A percentile compares a stretch with the other conserved stretches of the same genome.
phyloP scores from a whole-genome alignment of 257 asterid species.

The Cordia subcordata region DNA sequence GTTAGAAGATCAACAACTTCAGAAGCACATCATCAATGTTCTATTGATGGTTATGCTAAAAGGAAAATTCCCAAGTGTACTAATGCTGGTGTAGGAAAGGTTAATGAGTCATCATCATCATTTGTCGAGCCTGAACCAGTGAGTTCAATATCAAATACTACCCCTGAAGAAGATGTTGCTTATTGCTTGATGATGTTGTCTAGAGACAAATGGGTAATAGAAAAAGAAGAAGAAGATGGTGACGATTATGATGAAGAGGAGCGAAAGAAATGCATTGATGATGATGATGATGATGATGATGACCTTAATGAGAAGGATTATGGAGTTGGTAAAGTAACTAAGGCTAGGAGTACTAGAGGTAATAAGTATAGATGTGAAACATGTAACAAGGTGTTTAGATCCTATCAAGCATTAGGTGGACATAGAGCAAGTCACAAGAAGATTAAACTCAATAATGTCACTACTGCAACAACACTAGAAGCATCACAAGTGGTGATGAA shows the following conservation, averaged over 20 bases:
- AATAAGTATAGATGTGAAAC: constrained; percentile 74
- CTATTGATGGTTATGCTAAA: not conserved
- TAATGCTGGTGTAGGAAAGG: no score
- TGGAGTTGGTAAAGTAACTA: constrained; percentile 24
- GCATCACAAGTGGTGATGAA: not conserved
- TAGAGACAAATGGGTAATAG: constrained; percentile 54
- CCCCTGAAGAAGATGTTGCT: constrained; percentile 77
- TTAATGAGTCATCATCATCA: constrained; percentile 28
- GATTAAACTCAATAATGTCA: constrained; percentile 18
- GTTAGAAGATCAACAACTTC: constrained; percentile 32
- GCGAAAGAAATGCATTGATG: constrained; percentile 2
- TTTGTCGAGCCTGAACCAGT: constrained; percentile 32
- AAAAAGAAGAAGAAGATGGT: constrained; percentile 8
- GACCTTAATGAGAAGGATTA: constrained; percentile 17
- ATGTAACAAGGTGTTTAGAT: constrained; percentile 58
- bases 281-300: constrained; percentile 12
- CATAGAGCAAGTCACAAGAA: constrained; percentile 94
- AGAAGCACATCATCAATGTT: constrained; percentile 6
- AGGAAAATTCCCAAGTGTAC: constrained; percentile 18
- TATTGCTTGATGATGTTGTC: constrained; percentile 80
- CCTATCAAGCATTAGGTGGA: constrained; percentile 94
- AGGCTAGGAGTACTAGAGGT: constrained; percentile 34
- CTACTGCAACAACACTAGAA: constrained; percentile 1
- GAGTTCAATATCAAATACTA: constrained; percentile 64
- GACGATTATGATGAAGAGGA: constrained; percentile 13